Conservation (phyloP, 73 alveolate genomes). For the Paramecium biaurelia region DNA sequence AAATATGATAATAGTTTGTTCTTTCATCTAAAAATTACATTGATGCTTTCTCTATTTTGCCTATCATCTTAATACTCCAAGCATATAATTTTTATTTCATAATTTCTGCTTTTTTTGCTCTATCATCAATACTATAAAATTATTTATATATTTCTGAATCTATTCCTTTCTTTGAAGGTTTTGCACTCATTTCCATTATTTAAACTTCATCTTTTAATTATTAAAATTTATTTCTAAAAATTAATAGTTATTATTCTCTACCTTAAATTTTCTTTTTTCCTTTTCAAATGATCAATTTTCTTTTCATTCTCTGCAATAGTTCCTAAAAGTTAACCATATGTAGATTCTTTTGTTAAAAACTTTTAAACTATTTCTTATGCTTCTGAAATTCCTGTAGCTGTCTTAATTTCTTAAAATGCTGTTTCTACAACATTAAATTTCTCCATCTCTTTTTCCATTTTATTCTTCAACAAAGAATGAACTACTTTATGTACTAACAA, state of each 20-base stretch:
- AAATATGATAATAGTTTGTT: slow-evolving; percentile 25
- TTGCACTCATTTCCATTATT: slow-evolving; percentile 18
- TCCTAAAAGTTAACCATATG: slow-evolving; percentile 74
- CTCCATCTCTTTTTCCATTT: slow-evolving; percentile 88
- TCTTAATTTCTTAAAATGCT: slow-evolving; percentile 79
- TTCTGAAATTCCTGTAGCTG: slow-evolving; percentile 87
- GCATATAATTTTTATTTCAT: slow-evolving; percentile 49
- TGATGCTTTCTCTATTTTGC: slow-evolving; percentile 33
- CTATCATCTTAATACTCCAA: slow-evolving; percentile 55
- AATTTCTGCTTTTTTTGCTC: slow-evolving; percentile 52
- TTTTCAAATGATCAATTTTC: slow-evolving; percentile 78
- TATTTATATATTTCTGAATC: slow-evolving; percentile 48
- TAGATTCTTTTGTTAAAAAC: slow-evolving; percentile 85
- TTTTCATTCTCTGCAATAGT: slow-evolving; percentile 84
- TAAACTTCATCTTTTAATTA: not conserved
- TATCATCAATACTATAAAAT: slow-evolving; percentile 53
- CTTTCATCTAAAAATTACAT: not conserved
- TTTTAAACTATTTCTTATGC: slow-evolving; percentile 83
- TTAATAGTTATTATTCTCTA: slow-evolving; percentile 1
- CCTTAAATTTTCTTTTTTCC: slow-evolving; percentile 70
- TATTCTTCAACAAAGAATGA: slow-evolving; percentile 77
- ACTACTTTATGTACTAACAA: slow-evolving; percentile 76
- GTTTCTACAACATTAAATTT: slow-evolving; percentile 77
- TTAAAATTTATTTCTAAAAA: slow-evolving; percentile 43
- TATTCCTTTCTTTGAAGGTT: slow-evolving; percentile 34